Evolutionary conservation across 148 eudicot species (phyloP).

Genomic region (Agrostemma githago): DNA sequence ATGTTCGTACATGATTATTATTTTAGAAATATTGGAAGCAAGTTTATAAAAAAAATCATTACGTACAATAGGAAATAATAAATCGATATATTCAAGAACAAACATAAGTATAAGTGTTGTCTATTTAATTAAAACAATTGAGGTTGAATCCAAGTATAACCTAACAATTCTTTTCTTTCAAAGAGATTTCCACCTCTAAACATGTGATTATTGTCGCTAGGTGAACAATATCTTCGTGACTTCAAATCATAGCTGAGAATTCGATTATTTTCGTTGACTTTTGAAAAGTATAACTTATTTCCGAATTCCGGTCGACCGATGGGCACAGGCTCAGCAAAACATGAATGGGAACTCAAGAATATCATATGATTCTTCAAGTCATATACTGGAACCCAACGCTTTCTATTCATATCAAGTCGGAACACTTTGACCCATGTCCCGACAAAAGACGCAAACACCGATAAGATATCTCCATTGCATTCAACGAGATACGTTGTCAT

Average conservation of each 20-base stretch:
- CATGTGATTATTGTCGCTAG: background rate
- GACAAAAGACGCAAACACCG: background rate
- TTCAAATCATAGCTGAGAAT: background rate
- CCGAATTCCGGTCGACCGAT: background rate
- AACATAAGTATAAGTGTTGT: too few species aligned
- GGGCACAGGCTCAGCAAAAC: background rate
- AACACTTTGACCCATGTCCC: slow-evolving; percentile 5
- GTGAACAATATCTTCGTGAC: background rate
- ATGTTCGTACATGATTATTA: too few species aligned
- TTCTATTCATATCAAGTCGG: background rate
- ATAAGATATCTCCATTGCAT: background rate
- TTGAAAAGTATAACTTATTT: background rate
- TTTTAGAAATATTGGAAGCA: too few species aligned
- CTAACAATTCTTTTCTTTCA: background rate
- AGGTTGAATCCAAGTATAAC: slow-evolving; percentile 10
- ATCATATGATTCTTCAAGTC: slow-evolving; percentile 6
- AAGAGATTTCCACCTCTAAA: background rate
- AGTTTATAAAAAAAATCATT: too few species aligned
- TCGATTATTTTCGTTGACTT: background rate
- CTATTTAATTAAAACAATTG: too few species aligned
- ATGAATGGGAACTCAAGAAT: slow-evolving; percentile 1
- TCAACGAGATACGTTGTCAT: slow-evolving; percentile 1
- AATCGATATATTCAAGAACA: too few species aligned
- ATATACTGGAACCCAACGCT: background rate
- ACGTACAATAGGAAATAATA: too few species aligned